phyloP scores from a whole-genome alignment of 2,329 filamentous ascomycete genomes.

The Nannizzia gypsea region DNA sequence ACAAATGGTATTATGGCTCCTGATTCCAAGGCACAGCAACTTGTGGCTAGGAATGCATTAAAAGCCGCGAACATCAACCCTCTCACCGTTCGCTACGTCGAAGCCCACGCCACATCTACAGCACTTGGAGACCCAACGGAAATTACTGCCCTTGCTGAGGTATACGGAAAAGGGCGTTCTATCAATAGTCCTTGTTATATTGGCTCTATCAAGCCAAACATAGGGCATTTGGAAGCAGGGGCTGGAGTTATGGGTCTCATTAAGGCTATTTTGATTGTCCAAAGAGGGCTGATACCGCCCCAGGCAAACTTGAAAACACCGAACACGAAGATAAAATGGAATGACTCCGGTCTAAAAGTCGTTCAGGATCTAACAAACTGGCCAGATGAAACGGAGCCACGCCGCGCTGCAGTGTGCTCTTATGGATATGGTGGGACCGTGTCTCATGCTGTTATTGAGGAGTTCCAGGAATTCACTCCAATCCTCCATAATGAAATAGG shows the following conservation, averaged over 20 bases:
- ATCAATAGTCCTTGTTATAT: slow-evolving; percentile 1
- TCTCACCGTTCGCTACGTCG: slow-evolving; percentile 61
- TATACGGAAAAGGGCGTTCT: not conserved
- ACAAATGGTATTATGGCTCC: slow-evolving; percentile 31
- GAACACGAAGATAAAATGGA: slow-evolving; percentile 4
- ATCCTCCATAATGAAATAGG: not conserved
- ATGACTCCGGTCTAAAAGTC: slow-evolving; percentile 11
- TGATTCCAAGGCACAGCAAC: slow-evolving; percentile 20
- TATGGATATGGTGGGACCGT: slow-evolving; percentile 15
- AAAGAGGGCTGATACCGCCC: slow-evolving; percentile 17
- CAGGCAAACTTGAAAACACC: not conserved
- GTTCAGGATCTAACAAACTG: slow-evolving; percentile 14
- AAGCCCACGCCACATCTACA: slow-evolving; percentile 60
- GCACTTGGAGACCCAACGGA: slow-evolving; percentile 23
- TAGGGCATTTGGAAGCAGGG: slow-evolving; percentile 27
- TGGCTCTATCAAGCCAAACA: slow-evolving; percentile 17
- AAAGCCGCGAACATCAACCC: slow-evolving; percentile 19
- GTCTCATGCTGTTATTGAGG: slow-evolving; percentile 11
- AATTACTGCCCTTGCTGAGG: not conserved
- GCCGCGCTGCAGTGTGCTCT: slow-evolving; percentile 15
- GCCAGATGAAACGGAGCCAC: slow-evolving; percentile 13
- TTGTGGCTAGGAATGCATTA: slow-evolving; percentile 19
- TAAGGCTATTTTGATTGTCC: slow-evolving; percentile 22
- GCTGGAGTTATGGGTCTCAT: slow-evolving; percentile 22
- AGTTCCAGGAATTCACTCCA: not conserved